These are phyloP conservation scores for Tetrahymena malaccensis DNA, from an alignment of 73 alveolate genomes.

Conservation along the genomic window DNA sequence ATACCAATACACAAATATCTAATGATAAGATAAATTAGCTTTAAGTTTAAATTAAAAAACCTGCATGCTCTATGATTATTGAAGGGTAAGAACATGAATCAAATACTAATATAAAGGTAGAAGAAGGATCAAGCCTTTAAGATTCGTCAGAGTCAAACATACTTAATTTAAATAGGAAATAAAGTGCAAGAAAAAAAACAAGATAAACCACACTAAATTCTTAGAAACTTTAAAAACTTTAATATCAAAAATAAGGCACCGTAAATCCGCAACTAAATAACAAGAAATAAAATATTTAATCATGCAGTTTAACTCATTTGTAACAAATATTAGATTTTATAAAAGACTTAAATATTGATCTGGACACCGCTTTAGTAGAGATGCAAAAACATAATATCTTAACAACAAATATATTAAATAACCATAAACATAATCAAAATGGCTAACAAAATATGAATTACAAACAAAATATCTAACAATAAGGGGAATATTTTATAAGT, in stretches of 20 bases:
- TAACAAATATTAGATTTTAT: background rate
- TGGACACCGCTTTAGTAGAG: background rate
- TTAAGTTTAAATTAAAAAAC: background rate
- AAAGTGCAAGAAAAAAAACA: background rate
- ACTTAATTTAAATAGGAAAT: background rate
- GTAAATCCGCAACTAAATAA: background rate
- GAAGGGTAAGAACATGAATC: background rate
- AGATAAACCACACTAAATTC: background rate
- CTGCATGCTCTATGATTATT: background rate
- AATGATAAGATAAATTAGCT: background rate
- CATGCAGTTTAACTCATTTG: background rate
- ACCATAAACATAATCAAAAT: background rate
- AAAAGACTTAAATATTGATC: background rate
- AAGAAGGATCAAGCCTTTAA: background rate
- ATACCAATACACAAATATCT: background rate
- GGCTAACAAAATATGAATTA: background rate
- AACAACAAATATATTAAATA: background rate
- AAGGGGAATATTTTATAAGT: background rate
- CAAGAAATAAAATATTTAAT: no score
- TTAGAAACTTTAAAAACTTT: background rate
- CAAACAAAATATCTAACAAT: no score
- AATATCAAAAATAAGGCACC: background rate
- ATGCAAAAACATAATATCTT: background rate
- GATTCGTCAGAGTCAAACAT: background rate
- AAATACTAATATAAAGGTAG: background rate